These are phyloP conservation scores for Aspergillus tamarii DNA, from an alignment of 2,329 filamentous ascomycete genomes.

Conservation along the genomic window DNA sequence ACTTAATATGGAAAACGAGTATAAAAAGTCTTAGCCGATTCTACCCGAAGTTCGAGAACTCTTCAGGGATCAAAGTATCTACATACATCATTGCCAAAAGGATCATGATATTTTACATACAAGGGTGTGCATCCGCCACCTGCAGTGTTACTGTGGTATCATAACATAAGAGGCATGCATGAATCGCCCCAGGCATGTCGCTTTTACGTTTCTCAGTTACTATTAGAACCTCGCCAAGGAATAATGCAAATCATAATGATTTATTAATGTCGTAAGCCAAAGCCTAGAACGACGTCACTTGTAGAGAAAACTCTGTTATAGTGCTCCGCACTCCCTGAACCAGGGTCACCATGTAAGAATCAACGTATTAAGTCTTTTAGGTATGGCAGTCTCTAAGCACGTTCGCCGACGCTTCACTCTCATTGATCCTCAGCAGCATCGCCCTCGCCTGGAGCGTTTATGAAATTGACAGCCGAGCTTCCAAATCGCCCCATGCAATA, in stretches of 20 bases:
- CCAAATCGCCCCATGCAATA: not conserved
- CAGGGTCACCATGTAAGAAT: not conserved
- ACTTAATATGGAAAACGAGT: not conserved
- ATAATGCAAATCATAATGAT: not conserved
- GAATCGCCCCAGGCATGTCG: not conserved
- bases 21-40: not conserved
- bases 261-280: not conserved
- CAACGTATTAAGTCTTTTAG: not conserved
- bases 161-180: not conserved
- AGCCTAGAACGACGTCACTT: not conserved
- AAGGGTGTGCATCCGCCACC: not conserved
- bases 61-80: not conserved
- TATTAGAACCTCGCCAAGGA: not conserved
- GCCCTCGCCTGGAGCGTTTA: not conserved
- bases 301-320: not conserved
- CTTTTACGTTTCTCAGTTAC: not conserved
- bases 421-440: not conserved
- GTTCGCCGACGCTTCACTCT: not conserved
- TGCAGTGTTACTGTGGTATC: slow-evolving; percentile 1
- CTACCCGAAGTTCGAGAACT: not conserved
- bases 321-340: not conserved
- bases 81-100: not conserved
- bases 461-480: not conserved
- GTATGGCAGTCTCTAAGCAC: not conserved
- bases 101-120: not conserved